These are phyloP conservation scores for Cocos nucifera DNA, from an alignment of 176 grass and related monocot species.

Conservation along the genomic window DNA sequence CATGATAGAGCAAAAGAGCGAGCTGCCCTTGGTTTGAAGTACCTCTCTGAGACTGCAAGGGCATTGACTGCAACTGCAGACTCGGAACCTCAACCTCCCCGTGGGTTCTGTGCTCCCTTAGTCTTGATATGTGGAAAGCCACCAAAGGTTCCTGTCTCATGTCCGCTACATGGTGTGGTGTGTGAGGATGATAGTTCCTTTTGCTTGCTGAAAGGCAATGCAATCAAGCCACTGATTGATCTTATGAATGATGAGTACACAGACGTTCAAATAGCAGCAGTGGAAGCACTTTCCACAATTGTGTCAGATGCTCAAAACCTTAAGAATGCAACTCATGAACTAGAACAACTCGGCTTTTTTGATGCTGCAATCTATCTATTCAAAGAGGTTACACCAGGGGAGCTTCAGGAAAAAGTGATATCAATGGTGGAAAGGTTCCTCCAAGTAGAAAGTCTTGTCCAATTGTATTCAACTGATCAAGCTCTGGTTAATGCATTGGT, in stretches of 20 bases:
- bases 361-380: conserved; percentile 5
- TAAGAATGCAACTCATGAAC: conserved; percentile 13
- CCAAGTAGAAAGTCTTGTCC: not conserved
- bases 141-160: conserved; percentile 7
- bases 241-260: conserved; percentile 1
- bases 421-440: conserved; percentile 2
- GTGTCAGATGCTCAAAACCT: conserved; percentile 8
- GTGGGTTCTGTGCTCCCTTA: conserved; percentile 8
- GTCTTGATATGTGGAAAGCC: conserved; percentile 1
- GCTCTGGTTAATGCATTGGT: conserved; percentile 10
- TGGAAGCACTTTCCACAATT: conserved; percentile 14
- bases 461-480: conserved; percentile 13
- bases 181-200: conserved; percentile 6
- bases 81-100: conserved; percentile 7
- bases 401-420: conserved; percentile 9
- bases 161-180: conserved; percentile 2
- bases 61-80: not conserved
- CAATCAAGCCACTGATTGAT: conserved; percentile 7
- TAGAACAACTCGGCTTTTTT: conserved; percentile 5
- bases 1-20: conserved; percentile 1
- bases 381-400: conserved; percentile 3
- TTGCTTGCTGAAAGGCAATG: conserved; percentile 17
- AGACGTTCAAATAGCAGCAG: conserved; percentile 13
- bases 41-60: conserved; percentile 5
- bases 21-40: conserved; percentile 16